A percentile compares a stretch with the other conserved stretches of the same genome.
Conservation (phyloP, 306 rosid genomes). For the Neltuma alba region DNA sequence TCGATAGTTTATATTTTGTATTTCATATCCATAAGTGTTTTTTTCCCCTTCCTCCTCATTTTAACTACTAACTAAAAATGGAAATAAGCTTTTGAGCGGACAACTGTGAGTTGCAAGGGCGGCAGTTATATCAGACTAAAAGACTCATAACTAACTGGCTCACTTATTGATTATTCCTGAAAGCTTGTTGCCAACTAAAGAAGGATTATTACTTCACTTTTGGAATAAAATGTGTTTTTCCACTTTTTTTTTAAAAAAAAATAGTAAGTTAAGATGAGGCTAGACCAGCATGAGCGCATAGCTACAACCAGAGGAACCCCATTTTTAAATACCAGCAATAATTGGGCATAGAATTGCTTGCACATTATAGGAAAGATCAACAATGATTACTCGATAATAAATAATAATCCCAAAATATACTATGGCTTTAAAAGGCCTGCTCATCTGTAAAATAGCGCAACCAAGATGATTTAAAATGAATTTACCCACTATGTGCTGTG, state of each 20-base stretch:
- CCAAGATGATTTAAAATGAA: slow-evolving; percentile 3
- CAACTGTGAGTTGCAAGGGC: not conserved
- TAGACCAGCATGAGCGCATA: not conserved
- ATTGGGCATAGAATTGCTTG: slow-evolving; percentile 10
- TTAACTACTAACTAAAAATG: not conserved
- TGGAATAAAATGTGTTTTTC: not conserved
- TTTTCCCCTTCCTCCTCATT: not conserved
- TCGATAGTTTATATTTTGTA: no score
- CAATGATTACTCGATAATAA: slow-evolving; percentile 14
- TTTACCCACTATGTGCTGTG: slow-evolving; percentile 19
- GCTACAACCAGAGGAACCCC: slow-evolving; percentile 2
- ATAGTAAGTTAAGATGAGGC: not conserved
- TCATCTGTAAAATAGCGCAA: slow-evolving; percentile 5
- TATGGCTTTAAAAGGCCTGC: not conserved
- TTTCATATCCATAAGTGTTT: no score
- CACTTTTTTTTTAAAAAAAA: not conserved
- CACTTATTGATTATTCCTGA: not conserved
- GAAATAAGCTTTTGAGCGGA: not conserved
- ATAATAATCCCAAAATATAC: not conserved
- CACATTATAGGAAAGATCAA: not conserved
- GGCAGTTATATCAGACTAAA: not conserved
- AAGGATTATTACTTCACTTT: not conserved
- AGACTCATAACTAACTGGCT: not conserved
- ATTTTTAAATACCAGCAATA: not conserved
- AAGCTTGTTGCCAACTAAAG: not conserved